Conservation (phyloP, 805 yeast genomes). For the Candida nanaspora region DNA sequence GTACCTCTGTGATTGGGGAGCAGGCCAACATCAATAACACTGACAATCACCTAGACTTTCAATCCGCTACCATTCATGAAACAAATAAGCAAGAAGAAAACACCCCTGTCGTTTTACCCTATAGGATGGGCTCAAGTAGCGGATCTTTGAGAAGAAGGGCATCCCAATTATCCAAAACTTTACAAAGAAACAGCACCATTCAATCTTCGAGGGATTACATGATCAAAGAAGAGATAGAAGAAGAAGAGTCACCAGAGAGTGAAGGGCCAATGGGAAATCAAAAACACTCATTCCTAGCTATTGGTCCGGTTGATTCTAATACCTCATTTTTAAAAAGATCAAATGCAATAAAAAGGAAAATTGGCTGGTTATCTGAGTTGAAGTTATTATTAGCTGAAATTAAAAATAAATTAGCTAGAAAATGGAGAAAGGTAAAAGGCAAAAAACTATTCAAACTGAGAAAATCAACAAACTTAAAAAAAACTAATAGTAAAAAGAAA, state of each 20-base stretch:
- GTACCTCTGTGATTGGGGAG: neutral
- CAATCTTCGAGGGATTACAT: neutral
- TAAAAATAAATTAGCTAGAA: constrained; percentile 7
- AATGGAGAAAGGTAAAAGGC: constrained; percentile 14
- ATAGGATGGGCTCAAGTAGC: constrained; percentile 5
- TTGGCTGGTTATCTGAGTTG: constrained; percentile 21
- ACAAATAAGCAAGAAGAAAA: neutral
- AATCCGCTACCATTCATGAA: neutral
- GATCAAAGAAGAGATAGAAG: neutral
- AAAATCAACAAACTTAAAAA: neutral
- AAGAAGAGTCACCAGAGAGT: neutral
- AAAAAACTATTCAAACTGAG: constrained; percentile 6
- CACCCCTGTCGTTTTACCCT: constrained; percentile 3
- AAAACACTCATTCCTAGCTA: too few relatives aligned
- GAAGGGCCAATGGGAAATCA: too few relatives aligned
- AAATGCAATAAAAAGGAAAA: constrained; percentile 24
- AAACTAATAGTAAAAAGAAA: neutral
- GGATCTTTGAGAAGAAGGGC: constrained; percentile 8
- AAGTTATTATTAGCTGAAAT: constrained; percentile 6
- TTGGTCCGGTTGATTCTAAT: neutral
- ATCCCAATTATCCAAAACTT: neutral
- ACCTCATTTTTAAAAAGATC: constrained; percentile 16
- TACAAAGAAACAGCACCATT: neutral
- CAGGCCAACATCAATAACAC: too few relatives aligned
- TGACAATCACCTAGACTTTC: neutral